Conservation (phyloP, 2,329 filamentous ascomycete genomes). For the Exophiala xenobiotica region DNA sequence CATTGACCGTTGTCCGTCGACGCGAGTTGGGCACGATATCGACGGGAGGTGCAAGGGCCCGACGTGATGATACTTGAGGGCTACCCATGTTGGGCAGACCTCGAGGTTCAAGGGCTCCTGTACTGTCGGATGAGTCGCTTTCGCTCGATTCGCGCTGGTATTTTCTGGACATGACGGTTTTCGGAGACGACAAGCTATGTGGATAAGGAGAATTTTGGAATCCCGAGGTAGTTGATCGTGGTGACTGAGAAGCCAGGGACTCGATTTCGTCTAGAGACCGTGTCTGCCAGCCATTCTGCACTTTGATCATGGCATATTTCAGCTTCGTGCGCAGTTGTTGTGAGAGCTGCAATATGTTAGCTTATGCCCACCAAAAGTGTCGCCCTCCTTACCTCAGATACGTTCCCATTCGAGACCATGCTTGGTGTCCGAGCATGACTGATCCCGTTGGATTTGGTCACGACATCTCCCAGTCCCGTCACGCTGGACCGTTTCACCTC, state of each 20-base stretch:
- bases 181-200: slow-evolving; percentile 53
- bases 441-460: slow-evolving; percentile 5
- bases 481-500: slow-evolving; percentile 25
- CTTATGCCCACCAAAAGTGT: not conserved
- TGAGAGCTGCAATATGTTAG: slow-evolving; percentile 58
- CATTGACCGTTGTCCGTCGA: slow-evolving; percentile 42
- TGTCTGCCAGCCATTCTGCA: slow-evolving; percentile 84
- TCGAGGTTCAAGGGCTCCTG: slow-evolving; percentile 18
- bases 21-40: slow-evolving; percentile 42
- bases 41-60: slow-evolving; percentile 43
- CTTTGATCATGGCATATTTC: slow-evolving; percentile 91
- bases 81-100: slow-evolving; percentile 13
- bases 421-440: slow-evolving; percentile 22
- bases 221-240: slow-evolving; percentile 57
- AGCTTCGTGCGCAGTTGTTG: slow-evolving; percentile 78
- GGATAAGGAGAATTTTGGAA: slow-evolving; percentile 52
- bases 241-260: slow-evolving; percentile 69
- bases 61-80: slow-evolving; percentile 16
- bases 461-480: slow-evolving; percentile 18
- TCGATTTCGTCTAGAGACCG: slow-evolving; percentile 76
- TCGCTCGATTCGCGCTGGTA: slow-evolving; percentile 28
- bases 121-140: slow-evolving; percentile 31
- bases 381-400: slow-evolving; percentile 20
- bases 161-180: slow-evolving; percentile 37
- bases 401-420: slow-evolving; percentile 23